phyloP scores from a whole-genome alignment of 2,329 filamentous ascomycete species.

The Rhynchosporium graminicola region DNA sequence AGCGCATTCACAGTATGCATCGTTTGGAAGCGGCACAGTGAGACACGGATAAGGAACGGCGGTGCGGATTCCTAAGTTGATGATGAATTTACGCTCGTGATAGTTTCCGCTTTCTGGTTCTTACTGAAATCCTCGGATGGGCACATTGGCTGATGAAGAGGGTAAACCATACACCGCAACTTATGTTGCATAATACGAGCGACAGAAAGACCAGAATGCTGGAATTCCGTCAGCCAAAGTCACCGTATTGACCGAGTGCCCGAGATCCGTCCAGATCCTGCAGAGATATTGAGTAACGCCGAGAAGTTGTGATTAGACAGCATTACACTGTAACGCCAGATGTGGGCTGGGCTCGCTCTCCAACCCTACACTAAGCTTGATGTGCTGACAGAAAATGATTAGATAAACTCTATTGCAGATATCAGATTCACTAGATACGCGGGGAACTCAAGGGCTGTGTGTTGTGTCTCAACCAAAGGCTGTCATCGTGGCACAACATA shows the following conservation, averaged over 20 bases:
- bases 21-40: slow-evolving; percentile 16
- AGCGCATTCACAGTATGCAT: slow-evolving; percentile 25
- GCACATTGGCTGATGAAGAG: not conserved
- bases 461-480: not conserved
- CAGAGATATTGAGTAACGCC: not conserved
- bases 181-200: slow-evolving; percentile 8
- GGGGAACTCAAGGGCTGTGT: not conserved
- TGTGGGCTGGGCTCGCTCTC: slow-evolving; percentile 10
- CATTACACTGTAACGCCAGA: not conserved
- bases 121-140: slow-evolving; percentile 5
- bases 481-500: slow-evolving; percentile 8
- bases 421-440: not conserved
- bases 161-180: slow-evolving; percentile 11
- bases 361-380: not conserved
- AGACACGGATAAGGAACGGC: slow-evolving; percentile 11
- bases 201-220: slow-evolving; percentile 15
- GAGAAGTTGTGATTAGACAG: slow-evolving; percentile 13
- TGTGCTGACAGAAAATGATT: slow-evolving; percentile 10
- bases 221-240: slow-evolving; percentile 13
- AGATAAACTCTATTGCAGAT: slow-evolving; percentile 7
- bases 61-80: slow-evolving; percentile 19
- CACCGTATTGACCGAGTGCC: not conserved
- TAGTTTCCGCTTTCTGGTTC: slow-evolving; percentile 15
- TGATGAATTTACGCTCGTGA: slow-evolving; percentile 13
- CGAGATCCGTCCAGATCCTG: not conserved